phyloP scores from a whole-genome alignment of 2,329 filamentous ascomycete genomes.

The Neofusicoccum kwambonambiense region DNA sequence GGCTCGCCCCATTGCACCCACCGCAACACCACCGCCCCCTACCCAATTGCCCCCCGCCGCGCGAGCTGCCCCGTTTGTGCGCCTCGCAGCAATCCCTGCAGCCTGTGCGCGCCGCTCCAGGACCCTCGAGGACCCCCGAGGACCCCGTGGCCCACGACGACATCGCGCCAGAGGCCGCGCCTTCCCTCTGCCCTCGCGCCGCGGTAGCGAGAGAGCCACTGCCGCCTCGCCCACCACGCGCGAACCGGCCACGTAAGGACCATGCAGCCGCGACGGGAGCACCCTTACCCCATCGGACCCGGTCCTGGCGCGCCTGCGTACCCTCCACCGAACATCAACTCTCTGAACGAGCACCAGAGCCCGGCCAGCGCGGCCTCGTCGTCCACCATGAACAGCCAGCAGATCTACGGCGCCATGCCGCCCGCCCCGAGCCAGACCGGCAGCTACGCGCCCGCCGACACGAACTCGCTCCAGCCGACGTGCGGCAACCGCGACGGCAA shows the following conservation, averaged over 20 bases:
- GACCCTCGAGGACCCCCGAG: neutral
- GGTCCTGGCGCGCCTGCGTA: constrained; percentile 6
- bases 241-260: constrained; percentile 5
- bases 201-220: constrained; percentile 1
- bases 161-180: neutral
- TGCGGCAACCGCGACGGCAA: neutral
- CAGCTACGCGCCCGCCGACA: neutral
- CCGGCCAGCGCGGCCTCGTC: constrained; percentile 1
- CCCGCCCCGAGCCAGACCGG: neutral
- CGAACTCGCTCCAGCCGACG: neutral
- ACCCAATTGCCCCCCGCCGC: neutral
- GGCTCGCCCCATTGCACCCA: no score
- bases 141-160: constrained; percentile 6
- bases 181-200: neutral
- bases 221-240: neutral
- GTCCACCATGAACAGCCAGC: constrained; percentile 11
- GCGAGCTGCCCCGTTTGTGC: neutral
- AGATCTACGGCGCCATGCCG: constrained; percentile 9
- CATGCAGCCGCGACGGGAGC: constrained; percentile 16
- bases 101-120: neutral
- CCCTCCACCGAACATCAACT: constrained; percentile 4
- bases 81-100: neutral
- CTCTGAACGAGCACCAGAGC: constrained; percentile 13
- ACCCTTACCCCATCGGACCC: constrained; percentile 14
- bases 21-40: neutral